These are phyloP conservation scores for Xylaria intraflava DNA, from an alignment of 495 filamentous ascomycete species.

Conservation along the genomic window DNA sequence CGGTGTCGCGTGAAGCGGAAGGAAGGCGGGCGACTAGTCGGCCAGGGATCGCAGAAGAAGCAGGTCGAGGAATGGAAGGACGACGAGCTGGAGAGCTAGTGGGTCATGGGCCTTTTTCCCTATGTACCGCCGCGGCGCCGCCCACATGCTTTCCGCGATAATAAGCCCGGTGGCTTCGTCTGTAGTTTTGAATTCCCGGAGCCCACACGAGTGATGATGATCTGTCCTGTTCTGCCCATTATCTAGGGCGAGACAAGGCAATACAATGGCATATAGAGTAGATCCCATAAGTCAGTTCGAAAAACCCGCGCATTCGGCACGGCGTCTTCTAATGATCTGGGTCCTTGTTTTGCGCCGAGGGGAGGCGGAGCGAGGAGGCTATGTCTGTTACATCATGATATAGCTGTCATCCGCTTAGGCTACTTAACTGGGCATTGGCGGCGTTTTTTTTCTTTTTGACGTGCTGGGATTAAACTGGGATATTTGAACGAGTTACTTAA, in stretches of 20 bases:
- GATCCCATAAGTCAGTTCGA: background rate
- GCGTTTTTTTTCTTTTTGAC: too few relatives aligned
- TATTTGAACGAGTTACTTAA: background rate
- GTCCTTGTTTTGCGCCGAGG: background rate
- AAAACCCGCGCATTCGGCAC: background rate
- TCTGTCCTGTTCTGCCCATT: too few relatives aligned
- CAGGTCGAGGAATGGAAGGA: constrained; percentile 29
- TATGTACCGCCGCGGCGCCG: too few relatives aligned
- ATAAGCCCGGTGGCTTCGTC: too few relatives aligned
- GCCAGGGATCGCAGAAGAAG: constrained; percentile 37
- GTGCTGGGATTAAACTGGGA: background rate
- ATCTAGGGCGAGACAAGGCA: background rate
- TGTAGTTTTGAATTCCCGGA: too few relatives aligned
- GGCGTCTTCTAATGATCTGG: background rate
- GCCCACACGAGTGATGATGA: too few relatives aligned
- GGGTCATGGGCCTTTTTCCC: background rate
- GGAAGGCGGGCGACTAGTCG: constrained; percentile 64
- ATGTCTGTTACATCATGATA: background rate
- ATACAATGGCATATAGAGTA: background rate
- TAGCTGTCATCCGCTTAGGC: too few relatives aligned
- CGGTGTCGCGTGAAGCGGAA: constrained; percentile 90
- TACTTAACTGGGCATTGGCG: background rate
- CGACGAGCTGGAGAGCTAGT: constrained; percentile 8
- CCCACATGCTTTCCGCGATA: too few relatives aligned
- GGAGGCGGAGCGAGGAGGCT: background rate